Evolutionary conservation across 768 basidiomycete genomes (phyloP), one percentile per base, ranked within the genome.

Genomic region (Cystobasidium tubakii): DNA sequence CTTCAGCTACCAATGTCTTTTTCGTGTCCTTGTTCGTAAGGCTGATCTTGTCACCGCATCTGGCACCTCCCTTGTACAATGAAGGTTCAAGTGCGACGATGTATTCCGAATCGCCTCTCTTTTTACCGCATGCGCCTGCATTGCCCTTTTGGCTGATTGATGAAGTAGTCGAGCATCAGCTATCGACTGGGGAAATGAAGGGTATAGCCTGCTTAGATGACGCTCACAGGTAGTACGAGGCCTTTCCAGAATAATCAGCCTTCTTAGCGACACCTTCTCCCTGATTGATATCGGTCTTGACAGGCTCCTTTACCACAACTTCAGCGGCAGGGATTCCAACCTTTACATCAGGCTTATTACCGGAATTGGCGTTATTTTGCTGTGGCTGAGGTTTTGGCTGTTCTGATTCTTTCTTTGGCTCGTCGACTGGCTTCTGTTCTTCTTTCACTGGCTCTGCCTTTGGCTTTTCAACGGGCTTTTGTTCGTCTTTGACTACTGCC

Each of bases 71-170:
- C 7, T 62, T 62, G 25, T 62, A 62, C 4, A 62, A 21, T 31
- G 31, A 7, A 31, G 57, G 57, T 9, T 21, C 10, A 39, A 62
- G 57, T 6, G 57, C 57, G 9, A 62, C 57, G n/a, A 62, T 62
- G 57, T 33, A 62, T 4, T 31, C 57, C 17, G 29, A 31, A 29
- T 62, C 57, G 25, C 57, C 25, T 31, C n/a, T 62, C 31, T 31
- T 39, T 4, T 62, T 62, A 19, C 57, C 57, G 57, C 57, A 62
- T 4, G 57, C 57, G 57, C 57, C 57, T 39, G 29, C 36, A n/a
- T 62, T 62, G 25, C 57, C 57, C 3, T 62, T 12, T 39, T 62
- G 57, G 57, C 36, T 33, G 57, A 33, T 4, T 9, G 7, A 9
- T 3, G 15, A n/a, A n/a, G 21, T 3, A 19, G 21, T 12, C 21